Evolutionary conservation across 2,329 filamentous ascomycete species (phyloP).

Genomic region (Chrysoporthe deuterocubensis): DNA sequence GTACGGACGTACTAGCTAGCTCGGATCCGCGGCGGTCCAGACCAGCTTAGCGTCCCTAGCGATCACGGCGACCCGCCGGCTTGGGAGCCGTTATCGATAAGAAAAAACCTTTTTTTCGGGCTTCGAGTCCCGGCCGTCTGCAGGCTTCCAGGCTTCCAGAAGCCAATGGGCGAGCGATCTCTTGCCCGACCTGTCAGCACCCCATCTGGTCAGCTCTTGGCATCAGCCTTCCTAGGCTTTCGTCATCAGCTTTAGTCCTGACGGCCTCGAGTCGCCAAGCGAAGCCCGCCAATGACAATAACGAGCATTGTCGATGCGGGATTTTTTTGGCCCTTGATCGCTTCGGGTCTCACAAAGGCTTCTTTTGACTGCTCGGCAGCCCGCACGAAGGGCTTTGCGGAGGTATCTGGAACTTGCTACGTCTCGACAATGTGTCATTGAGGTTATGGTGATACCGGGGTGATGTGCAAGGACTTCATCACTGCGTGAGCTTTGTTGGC

Average conservation of each 20-base stretch:
- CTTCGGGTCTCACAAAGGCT: not conserved
- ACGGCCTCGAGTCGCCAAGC: not conserved
- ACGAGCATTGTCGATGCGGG: conserved; percentile 19
- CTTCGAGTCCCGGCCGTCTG: conserved; percentile 5
- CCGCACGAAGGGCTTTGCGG: not conserved
- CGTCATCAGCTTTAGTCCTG: not conserved
- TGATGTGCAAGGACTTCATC: not conserved
- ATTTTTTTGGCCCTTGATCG: conserved; percentile 7
- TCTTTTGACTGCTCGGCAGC: not conserved
- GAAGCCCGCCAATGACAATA: conserved; percentile 26
- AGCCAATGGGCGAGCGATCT: not conserved
- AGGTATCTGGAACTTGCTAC: not conserved
- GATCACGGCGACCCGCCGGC: conserved; percentile 19
- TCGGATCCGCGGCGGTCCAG: not conserved
- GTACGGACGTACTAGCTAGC: not conserved
- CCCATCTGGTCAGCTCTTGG: not conserved
- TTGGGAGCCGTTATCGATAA: conserved; percentile 20
- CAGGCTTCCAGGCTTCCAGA: conserved; percentile 1
- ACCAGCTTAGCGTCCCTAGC: conserved; percentile 19
- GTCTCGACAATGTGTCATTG: not conserved
- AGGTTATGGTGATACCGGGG: not conserved
- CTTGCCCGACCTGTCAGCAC: conserved; percentile 6
- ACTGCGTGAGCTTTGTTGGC: conserved; percentile 6
- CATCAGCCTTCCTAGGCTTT: conserved; percentile 5
- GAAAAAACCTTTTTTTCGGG: conserved; percentile 2